Conservation (phyloP, 495 filamentous ascomycete species). For the Penicillium soppii region DNA sequence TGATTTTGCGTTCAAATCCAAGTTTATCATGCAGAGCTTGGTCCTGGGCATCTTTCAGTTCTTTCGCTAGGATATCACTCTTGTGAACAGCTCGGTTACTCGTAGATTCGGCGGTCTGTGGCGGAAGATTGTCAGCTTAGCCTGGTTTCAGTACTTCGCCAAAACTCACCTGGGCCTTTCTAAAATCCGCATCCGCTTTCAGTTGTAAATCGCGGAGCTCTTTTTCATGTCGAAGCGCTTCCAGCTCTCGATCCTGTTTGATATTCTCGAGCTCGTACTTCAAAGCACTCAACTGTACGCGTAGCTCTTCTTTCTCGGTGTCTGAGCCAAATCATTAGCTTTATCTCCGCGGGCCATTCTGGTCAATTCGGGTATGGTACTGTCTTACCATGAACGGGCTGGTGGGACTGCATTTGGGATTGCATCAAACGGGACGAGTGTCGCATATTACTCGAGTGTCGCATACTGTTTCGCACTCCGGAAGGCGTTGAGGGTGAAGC, state of each 20-base stretch:
- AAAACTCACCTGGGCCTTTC: slow-evolving; percentile 65
- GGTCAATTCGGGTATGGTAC: background rate
- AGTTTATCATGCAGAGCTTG: slow-evolving; percentile 63
- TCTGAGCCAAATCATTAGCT: slow-evolving; percentile 26
- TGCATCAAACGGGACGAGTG: slow-evolving; percentile 31
- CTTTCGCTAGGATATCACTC: slow-evolving; percentile 66
- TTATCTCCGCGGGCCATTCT: background rate
- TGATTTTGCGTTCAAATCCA: slow-evolving; percentile 67
- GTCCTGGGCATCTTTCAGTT: slow-evolving; percentile 70
- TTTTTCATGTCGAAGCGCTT: slow-evolving; percentile 72
- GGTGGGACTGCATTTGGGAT: slow-evolving; percentile 24
- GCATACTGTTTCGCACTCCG: slow-evolving; percentile 23
- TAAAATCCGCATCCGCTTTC: slow-evolving; percentile 79
- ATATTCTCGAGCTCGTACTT: slow-evolving; percentile 70
- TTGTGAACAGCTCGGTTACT: slow-evolving; percentile 66
- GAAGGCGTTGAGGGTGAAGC: slow-evolving; percentile 34
- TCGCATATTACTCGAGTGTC: slow-evolving; percentile 28
- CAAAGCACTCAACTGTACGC: slow-evolving; percentile 65
- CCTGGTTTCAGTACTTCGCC: too few relatives aligned
- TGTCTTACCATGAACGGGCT: slow-evolving; percentile 19
- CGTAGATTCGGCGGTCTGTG: slow-evolving; percentile 63
- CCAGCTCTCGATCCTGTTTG: slow-evolving; percentile 83
- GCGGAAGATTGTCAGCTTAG: slow-evolving; percentile 11
- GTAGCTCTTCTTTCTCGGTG: slow-evolving; percentile 63
- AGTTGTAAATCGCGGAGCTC: slow-evolving; percentile 73